Evolutionary conservation across 1,139 yeast species (phyloP).

Genomic region (Candida dubliniensis): DNA sequence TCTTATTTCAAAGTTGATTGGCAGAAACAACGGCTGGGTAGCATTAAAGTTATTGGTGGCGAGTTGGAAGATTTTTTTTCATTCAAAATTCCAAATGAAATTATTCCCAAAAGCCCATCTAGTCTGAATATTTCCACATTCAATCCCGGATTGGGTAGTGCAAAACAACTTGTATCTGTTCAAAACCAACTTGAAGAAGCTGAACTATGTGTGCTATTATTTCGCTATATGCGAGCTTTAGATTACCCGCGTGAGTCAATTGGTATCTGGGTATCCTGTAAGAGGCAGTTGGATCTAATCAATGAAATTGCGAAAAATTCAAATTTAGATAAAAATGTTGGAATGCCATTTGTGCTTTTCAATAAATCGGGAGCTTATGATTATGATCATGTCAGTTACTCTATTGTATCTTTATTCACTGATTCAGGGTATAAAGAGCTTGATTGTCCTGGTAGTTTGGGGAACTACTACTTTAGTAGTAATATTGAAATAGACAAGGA

Average conservation of each 20-base stretch:
- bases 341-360: conserved; percentile 10
- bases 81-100: neutral
- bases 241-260: conserved; percentile 45
- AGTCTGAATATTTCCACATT: conserved; percentile 7
- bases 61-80: conserved; percentile 1
- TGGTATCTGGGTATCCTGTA: conserved; percentile 41
- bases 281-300: conserved; percentile 30
- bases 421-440: conserved; percentile 7
- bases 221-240: conserved; percentile 45
- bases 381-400: conserved; percentile 7
- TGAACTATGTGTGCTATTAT: conserved; percentile 49
- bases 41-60: conserved; percentile 7
- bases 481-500: conserved; percentile 1
- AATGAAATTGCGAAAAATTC: conserved; percentile 1
- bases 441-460: conserved; percentile 2
- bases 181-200: conserved; percentile 47
- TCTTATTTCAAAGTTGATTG: neutral
- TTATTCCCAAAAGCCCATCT: neutral
- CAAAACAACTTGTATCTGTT: conserved; percentile 40
- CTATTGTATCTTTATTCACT: conserved; percentile 10
- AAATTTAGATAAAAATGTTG: neutral
- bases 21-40: neutral
- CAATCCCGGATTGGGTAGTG: conserved; percentile 44
- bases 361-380: conserved; percentile 8
- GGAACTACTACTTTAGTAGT: conserved; percentile 8